A percentile compares a stretch with the other conserved stretches of the same genome.
phyloP scores from a whole-genome alignment of 345 rosid genomes.

The Bruguiera gymnorhiza region DNA sequence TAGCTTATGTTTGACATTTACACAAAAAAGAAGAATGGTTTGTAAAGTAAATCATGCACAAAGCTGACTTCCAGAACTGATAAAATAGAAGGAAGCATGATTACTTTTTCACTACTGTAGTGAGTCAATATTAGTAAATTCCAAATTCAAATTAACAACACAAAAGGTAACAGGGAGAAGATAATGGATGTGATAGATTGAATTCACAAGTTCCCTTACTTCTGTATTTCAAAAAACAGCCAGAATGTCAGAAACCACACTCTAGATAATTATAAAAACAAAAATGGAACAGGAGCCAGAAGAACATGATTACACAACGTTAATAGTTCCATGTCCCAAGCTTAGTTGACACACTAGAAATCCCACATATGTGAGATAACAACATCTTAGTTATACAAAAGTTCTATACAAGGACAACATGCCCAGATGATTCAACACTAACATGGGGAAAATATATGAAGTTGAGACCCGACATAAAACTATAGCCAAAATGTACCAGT shows the following conservation, averaged over 20 bases:
- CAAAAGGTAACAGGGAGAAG: too few species aligned
- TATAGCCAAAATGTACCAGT: slow-evolving; percentile 43
- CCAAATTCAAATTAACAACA: too few species aligned
- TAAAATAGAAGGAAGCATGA: not conserved
- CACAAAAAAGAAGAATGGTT: not conserved
- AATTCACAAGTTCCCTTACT: too few species aligned
- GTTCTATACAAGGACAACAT: not conserved
- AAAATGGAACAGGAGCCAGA: too few species aligned
- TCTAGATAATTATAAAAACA: too few species aligned
- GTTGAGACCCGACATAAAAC: slow-evolving; percentile 1
- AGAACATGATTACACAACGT: too few species aligned
- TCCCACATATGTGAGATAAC: slow-evolving; percentile 1
- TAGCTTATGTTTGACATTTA: not conserved
- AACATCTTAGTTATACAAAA: not conserved
- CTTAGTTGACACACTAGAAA: not conserved
- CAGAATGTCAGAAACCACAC: too few species aligned
- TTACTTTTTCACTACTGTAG: not conserved
- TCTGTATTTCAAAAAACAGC: too few species aligned
- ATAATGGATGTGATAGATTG: too few species aligned
- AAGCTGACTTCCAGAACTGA: not conserved
- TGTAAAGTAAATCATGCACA: not conserved
- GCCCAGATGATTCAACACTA: not conserved
- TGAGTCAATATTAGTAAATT: not conserved
- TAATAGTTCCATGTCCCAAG: not conserved
- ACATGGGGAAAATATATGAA: not conserved